phyloP scores from a whole-genome alignment of 352 stramenopile species.

The Phytophthora agathidicida region DNA sequence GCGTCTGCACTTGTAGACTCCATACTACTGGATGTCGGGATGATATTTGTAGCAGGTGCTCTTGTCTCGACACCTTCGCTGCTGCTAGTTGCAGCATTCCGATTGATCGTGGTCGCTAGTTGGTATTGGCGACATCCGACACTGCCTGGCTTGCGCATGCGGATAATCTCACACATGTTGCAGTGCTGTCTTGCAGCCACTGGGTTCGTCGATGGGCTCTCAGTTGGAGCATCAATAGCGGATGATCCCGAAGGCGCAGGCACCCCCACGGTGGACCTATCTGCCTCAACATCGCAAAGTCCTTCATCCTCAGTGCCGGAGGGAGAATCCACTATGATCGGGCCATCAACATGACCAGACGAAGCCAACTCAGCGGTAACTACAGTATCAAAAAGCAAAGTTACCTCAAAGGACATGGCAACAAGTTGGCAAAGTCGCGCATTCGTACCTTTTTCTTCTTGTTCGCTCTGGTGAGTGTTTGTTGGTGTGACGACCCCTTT shows the following conservation, averaged over 20 bases:
- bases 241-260: neutral
- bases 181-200: neutral
- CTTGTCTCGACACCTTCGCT: neutral
- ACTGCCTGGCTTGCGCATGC: slow-evolving; percentile 24
- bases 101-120: neutral
- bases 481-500: neutral
- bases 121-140: slow-evolving; percentile 29
- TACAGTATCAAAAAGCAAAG: neutral
- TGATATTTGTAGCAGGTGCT: neutral
- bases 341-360: neutral
- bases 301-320: slow-evolving; percentile 7
- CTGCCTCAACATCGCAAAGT: neutral
- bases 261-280: neutral
- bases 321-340: neutral
- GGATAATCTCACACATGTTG: slow-evolving; percentile 34
- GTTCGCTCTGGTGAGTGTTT: neutral
- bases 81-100: no score
- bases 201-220: neutral
- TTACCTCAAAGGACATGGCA: no score
- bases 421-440: neutral
- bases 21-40: neutral
- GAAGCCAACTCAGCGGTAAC: neutral
- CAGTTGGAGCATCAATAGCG: neutral
- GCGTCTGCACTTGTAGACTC: neutral
- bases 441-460: neutral